phyloP scores from a whole-genome alignment of 192 early-diverging fungal species.

The Podila epigama region DNA sequence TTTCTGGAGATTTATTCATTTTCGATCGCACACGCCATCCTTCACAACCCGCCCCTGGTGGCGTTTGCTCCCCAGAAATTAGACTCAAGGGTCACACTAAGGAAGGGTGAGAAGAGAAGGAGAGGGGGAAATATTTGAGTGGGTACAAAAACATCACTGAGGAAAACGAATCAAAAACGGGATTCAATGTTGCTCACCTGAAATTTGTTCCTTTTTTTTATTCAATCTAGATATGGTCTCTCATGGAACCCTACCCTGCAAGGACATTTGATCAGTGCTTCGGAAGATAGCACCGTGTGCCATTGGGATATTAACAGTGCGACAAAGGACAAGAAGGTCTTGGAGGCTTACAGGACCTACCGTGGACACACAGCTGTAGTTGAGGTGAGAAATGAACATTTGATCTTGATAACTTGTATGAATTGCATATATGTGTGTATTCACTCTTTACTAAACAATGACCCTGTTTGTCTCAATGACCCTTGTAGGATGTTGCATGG shows the following conservation, averaged over 20 bases:
- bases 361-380: conserved; percentile 90
- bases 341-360: conserved; percentile 85
- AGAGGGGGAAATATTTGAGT: no score
- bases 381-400: conserved; percentile 59
- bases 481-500: conserved; percentile 94
- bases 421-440: background rate
- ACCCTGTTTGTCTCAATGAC: conserved; percentile 18
- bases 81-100: conserved; percentile 86
- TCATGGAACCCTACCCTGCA: conserved; percentile 87
- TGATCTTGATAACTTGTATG: no score
- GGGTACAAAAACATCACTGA: background rate
- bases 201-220: background rate
- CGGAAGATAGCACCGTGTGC: conserved; percentile 91
- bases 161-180: background rate
- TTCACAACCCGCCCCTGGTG: conserved; percentile 75
- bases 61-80: conserved; percentile 87
- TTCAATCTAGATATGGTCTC: conserved; percentile 80
- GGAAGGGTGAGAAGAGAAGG: conserved; percentile 82
- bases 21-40: conserved; percentile 95
- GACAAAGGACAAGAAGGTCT: conserved; percentile 74
- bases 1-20: conserved; percentile 92
- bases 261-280: conserved; percentile 88
- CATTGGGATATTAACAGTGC: conserved; percentile 89
- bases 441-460: background rate
- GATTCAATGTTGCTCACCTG: background rate